Conservation (phyloP, 441 rosid species). For the Gossypium trilobum region DNA sequence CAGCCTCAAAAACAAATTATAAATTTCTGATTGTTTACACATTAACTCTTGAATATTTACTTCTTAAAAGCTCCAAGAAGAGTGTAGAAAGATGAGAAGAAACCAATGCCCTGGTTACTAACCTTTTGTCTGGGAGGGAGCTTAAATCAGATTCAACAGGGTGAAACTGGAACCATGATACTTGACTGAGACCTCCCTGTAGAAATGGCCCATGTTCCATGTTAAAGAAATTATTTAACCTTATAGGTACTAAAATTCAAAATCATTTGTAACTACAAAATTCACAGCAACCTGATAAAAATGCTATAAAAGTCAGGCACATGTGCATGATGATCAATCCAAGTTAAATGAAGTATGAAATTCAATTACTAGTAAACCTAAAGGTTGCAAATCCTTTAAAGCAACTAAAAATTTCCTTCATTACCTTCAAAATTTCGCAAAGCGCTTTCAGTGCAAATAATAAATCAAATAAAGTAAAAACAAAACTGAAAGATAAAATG, state of each 20-base stretch:
- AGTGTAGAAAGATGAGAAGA: neutral
- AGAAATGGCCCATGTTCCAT: constrained; percentile 10
- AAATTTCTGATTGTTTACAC: constrained; percentile 12
- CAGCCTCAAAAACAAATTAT: constrained; percentile 18
- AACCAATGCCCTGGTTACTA: constrained; percentile 13
- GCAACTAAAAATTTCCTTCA: neutral
- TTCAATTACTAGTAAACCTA: neutral
- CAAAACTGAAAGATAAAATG: neutral
- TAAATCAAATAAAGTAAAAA: neutral
- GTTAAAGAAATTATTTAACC: neutral
- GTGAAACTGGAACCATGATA: constrained; percentile 97
- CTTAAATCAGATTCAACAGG: constrained; percentile 79
- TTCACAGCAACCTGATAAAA: neutral
- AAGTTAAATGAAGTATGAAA: neutral
- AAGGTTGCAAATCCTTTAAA: neutral
- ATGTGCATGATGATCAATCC: neutral
- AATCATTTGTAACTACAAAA: neutral
- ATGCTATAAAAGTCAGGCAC: neutral
- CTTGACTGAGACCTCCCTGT: constrained; percentile 79
- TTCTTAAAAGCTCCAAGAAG: neutral
- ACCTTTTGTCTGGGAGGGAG: constrained; percentile 71
- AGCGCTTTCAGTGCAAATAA: neutral
- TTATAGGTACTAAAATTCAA: neutral
- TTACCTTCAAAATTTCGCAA: neutral
- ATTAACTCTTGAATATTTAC: constrained; percentile 3